A percentile compares a stretch with the other conserved stretches of the same genome.
These are phyloP conservation scores for Epichloe glyceriae DNA, from an alignment of 2,329 filamentous ascomycete species.

Conservation along the genomic window DNA sequence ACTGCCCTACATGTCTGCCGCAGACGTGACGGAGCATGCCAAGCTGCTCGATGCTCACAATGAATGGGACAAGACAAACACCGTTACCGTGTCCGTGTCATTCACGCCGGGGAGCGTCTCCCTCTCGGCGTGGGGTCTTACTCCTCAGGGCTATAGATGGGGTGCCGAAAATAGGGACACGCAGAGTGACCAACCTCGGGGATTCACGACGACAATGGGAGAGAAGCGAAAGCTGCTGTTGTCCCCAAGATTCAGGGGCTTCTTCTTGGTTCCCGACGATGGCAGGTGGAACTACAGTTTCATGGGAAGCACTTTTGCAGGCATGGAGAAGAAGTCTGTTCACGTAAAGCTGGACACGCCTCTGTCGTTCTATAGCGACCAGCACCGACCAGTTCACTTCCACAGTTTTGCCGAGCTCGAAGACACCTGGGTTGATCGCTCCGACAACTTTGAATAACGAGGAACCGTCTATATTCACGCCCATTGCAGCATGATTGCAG, in stretches of 20 bases:
- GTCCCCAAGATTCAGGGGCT: constrained; percentile 86
- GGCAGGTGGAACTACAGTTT: constrained; percentile 97
- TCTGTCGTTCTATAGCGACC: constrained; percentile 76
- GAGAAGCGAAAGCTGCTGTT: constrained; percentile 91
- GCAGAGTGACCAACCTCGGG: constrained; percentile 82
- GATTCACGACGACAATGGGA: constrained; percentile 84
- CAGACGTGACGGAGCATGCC: constrained; percentile 88
- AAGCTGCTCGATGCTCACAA: constrained; percentile 72
- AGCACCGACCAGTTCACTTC: constrained; percentile 90
- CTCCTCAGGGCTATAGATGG: constrained; percentile 90
- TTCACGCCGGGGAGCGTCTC: constrained; percentile 97
- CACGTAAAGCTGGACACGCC: constrained; percentile 93
- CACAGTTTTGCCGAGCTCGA: constrained; percentile 95
- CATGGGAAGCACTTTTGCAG: constrained; percentile 80
- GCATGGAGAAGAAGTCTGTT: constrained; percentile 79
- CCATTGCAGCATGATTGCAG: not conserved
- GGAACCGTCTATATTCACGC: not conserved
- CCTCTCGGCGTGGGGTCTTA: constrained; percentile 84
- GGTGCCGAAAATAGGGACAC: constrained; percentile 90
- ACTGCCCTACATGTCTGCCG: constrained; percentile 88
- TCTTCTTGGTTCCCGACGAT: constrained; percentile 88
- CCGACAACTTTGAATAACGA: constrained; percentile 77
- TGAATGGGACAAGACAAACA: constrained; percentile 61
- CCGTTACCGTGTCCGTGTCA: constrained; percentile 85
- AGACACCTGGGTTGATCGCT: constrained; percentile 88